A percentile compares a stretch with the other conserved stretches of the same genome.
These are phyloP conservation scores for Dalbergia cultrata DNA, from an alignment of 306 rosid genomes.

Conservation along the genomic window DNA sequence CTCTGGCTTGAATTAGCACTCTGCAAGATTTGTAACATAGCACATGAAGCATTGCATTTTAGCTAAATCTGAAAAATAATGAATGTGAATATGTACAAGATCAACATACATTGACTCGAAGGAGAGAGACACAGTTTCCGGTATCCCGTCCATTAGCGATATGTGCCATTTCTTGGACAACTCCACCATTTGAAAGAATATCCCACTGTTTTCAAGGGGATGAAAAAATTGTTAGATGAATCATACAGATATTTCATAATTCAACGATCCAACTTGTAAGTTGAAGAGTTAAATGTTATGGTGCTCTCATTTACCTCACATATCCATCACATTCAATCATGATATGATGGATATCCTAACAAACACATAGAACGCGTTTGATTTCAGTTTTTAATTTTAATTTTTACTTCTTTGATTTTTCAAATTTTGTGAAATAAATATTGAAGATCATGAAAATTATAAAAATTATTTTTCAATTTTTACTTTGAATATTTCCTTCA, in stretches of 20 bases:
- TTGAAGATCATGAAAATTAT: too few relatives aligned
- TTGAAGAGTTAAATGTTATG: too few relatives aligned
- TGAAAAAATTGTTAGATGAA: constrained; percentile 17
- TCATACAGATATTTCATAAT: not conserved
- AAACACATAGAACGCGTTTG: too few relatives aligned
- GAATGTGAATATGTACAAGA: not conserved
- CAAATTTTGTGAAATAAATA: too few relatives aligned
- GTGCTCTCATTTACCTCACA: too few relatives aligned
- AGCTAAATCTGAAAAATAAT: not conserved
- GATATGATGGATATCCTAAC: too few relatives aligned
- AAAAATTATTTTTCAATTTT: too few relatives aligned
- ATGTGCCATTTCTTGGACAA: constrained; percentile 97
- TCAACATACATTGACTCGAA: constrained; percentile 82
- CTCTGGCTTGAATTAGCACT: constrained; percentile 98
- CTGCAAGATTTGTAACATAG: constrained; percentile 46
- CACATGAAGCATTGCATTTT: not conserved
- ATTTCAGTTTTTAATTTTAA: too few relatives aligned
- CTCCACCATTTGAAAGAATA: constrained; percentile 95
- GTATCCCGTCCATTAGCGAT: constrained; percentile 96
- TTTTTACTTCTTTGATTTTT: too few relatives aligned
- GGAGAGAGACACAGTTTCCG: constrained; percentile 89
- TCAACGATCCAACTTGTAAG: too few relatives aligned
- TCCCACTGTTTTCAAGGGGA: constrained; percentile 77
- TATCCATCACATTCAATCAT: too few relatives aligned
- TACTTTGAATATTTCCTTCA: too few relatives aligned